Evolutionary conservation across 2,329 filamentous ascomycete species (phyloP), one percentile per base, ranked within the genome.

Genomic region (Exophiala dermatitidis): DNA sequence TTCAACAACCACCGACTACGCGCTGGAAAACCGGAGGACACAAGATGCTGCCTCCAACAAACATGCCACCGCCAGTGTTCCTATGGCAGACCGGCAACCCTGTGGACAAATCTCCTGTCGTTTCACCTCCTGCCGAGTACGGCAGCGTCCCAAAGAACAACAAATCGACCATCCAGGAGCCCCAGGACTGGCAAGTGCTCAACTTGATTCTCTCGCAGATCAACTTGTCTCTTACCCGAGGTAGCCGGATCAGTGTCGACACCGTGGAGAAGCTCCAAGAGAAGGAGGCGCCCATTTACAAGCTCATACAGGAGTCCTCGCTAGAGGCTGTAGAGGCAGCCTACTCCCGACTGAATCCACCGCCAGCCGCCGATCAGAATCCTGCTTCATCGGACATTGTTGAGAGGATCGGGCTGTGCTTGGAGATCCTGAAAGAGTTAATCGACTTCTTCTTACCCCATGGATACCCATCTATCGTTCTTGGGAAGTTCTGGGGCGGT

Each of bases 401-500:
- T 19, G 9, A 10, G 10, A 12, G 32, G 36, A 28, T 46, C 3
- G 12, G 29, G n/a, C 31, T 46, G 44, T 46, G 44, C 29, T 46
- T 36, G 12, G 44, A 46, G 7, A 46, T 36, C 29, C 19, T 46
- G 30, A 34, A 34, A 2, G 44, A 46, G 5, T 31, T 36, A n/a
- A 34, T 46, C 30, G 44, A 34, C 10, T 46, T 36, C 31, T 46
- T 46, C 30, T 31, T 46, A 7, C 44, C 44, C 33, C 44, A 33
- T 3, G 44, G 36, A 8, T 46, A 46, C 31, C 44, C 44, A n/a
- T 46, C 44, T 2, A 34, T 46, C 12, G 44, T 46, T 19, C 2
- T 46, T n/a, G 36, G 26, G 31, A 46, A 46, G 44, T 46, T 46
- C 44, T 46, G 44, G 44, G 31, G 33, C 31, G 44, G 28, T 8